These are phyloP conservation scores for Pouteria campechiana DNA, from an alignment of 179 eudicot species.

Conservation along the genomic window DNA sequence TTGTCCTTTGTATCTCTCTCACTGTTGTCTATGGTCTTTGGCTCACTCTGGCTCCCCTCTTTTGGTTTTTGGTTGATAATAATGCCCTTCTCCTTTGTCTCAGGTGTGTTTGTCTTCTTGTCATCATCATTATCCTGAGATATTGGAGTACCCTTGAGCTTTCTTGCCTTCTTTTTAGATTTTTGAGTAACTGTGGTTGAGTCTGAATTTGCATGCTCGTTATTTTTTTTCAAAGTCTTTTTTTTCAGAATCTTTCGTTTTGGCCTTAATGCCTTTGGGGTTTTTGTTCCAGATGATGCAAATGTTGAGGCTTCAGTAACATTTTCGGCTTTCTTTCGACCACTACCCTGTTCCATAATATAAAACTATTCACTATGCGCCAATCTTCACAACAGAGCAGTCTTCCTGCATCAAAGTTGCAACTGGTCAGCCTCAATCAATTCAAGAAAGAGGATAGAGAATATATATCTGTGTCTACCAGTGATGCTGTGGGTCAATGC, in stretches of 20 bases:
- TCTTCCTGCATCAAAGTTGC: no score
- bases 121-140: slow-evolving; percentile 13
- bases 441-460: no score
- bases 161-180: not conserved
- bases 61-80: no score
- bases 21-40: not conserved
- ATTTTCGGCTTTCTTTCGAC: slow-evolving; percentile 9
- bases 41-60: not conserved
- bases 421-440: no score
- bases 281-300: slow-evolving; percentile 11
- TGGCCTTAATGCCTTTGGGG: slow-evolving; percentile 19
- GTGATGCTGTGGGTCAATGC: no score
- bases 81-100: slow-evolving; percentile 1
- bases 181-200: no score
- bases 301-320: slow-evolving; percentile 14
- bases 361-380: no score
- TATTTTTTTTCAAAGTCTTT: slow-evolving; percentile 9
- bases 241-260: slow-evolving; percentile 20
- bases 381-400: no score
- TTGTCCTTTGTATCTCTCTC: slow-evolving; percentile 5
- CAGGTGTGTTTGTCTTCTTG: slow-evolving; percentile 2
- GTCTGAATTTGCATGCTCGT: no score
- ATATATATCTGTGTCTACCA: no score
- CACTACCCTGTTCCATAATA: no score
- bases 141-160: slow-evolving; percentile 1